Evolutionary conservation across 768 basidiomycete species (phyloP).

Genomic region (Rhodotorula toruloides): DNA sequence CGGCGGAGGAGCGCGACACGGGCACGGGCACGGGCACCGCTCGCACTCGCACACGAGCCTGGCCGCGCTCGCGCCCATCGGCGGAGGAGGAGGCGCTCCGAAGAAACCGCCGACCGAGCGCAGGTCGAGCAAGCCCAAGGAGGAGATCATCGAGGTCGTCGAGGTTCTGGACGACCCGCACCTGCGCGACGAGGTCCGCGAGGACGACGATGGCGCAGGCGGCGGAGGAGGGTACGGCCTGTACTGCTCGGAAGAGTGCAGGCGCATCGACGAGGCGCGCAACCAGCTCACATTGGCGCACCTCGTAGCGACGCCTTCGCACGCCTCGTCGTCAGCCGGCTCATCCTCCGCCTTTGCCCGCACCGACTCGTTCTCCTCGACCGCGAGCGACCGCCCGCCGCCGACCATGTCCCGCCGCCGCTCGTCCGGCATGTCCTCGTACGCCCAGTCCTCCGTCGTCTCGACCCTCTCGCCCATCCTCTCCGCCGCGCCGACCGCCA

Average conservation of each 20-base stretch:
- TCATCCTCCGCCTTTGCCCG: not conserved
- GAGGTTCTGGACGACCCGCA: too few species aligned
- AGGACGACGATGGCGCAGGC: not conserved
- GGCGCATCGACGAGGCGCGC: slow-evolving; percentile 25
- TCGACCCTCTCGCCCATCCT: slow-evolving; percentile 17
- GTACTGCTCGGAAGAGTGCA: slow-evolving; percentile 36
- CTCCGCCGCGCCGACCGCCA: slow-evolving; percentile 17
- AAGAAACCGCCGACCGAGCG: slow-evolving; percentile 5
- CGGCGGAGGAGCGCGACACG: not conserved
- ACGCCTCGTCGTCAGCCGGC: not conserved
- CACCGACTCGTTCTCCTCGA: not conserved
- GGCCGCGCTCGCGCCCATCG: slow-evolving; percentile 2
- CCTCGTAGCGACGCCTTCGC: not conserved
- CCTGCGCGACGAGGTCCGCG: not conserved
- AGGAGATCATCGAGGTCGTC: slow-evolving; percentile 12
- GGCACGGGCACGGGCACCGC: not conserved
- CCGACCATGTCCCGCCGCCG: slow-evolving; percentile 2
- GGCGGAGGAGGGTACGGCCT: not conserved
- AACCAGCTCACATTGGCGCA: slow-evolving; percentile 23
- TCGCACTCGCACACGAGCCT: slow-evolving; percentile 13
- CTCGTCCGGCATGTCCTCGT: slow-evolving; percentile 21
- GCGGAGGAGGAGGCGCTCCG: not conserved
- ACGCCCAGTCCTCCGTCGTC: not conserved
- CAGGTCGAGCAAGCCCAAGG: slow-evolving; percentile 4
- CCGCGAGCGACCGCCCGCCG: not conserved